Evolutionary conservation across 1,139 yeast species (phyloP), one percentile per base, ranked within the genome.

Genomic region (Saccharomyces hybrid): DNA sequence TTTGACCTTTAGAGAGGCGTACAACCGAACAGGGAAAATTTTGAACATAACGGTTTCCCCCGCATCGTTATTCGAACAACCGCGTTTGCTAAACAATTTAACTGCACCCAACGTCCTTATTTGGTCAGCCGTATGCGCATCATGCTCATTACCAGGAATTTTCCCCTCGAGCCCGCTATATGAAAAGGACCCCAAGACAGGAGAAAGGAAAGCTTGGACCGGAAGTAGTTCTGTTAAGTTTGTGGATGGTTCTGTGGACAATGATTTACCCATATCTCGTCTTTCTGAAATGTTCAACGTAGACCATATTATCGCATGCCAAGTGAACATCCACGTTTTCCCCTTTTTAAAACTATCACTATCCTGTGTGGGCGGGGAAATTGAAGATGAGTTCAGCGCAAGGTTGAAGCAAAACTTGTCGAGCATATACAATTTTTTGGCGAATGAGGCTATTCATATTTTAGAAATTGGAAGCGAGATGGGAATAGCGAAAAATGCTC

Each of bases 101-200:
- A 93, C 99, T 0, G 91, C 98, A 0, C 99, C 99, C 0, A 88
- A 95, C 67, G 98, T 91, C 2, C 78, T 93, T 16, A 85, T 93
- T 47, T 86, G 96, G 93, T 88, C 96, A 0, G 99, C 98, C 0
- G 97, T 93, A 0, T 90, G 97, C 72, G 97, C 98, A 1, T 88
- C 96, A 38, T 93, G 99, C 70, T 86, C 98, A 0, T 78, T 93
- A 27, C 99, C 99, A 0, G 88, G 96, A 0, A 79, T 93, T 3
- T 93, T 93, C 68, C 88, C 96, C 0, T 85, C 96, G 0, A 83
- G 90, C 26, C 83, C 91, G 0, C 82, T 93, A 48, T 84, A 86
- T 64, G 97, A 93, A 62, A 90, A 89, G 69, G 85, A 87, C 61
- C 82, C 87, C 1, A 76, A 76, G 54, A 88, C 96, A 0, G 85